A percentile compares a stretch with the other conserved stretches of the same genome.
Conservation (phyloP, 768 basidiomycete species). For the Kwoniella europaea region DNA sequence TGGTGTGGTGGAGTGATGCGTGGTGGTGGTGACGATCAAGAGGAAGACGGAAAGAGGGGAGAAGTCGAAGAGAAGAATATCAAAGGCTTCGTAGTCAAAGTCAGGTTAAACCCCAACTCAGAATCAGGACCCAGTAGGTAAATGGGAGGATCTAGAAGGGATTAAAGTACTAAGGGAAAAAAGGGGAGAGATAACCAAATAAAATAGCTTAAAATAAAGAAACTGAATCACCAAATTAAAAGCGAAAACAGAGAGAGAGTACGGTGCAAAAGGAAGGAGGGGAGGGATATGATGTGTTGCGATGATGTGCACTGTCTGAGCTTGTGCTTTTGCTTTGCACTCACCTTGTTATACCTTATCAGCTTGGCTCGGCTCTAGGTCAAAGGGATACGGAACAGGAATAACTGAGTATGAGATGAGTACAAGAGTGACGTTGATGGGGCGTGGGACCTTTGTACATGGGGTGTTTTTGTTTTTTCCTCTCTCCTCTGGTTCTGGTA, state of each 20-base stretch:
- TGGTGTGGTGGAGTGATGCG: neutral
- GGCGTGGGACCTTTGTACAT: neutral
- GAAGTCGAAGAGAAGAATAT: neutral
- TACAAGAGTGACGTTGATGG: conserved; percentile 7
- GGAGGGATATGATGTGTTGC: neutral
- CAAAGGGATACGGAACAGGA: conserved; percentile 12
- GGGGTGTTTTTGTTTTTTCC: neutral
- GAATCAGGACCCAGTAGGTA: neutral
- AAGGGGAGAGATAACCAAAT: conserved; percentile 4
- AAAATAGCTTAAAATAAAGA: neutral
- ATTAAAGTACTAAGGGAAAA: neutral
- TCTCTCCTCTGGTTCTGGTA: conserved; percentile 1
- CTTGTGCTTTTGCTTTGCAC: conserved; percentile 1
- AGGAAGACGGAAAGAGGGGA: conserved; percentile 3
- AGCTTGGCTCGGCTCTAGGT: neutral
- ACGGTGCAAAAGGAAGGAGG: neutral
- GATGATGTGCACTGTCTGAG: conserved; percentile 3
- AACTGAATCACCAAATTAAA: neutral
- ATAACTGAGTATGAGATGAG: neutral
- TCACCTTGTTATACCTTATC: neutral
- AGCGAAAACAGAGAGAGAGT: neutral
- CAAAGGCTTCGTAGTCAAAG: conserved; percentile 15
- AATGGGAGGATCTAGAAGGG: neutral
- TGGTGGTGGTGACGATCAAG: neutral
- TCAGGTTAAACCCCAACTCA: neutral